Evolutionary conservation across 1,284 basidiomycete species (phyloP), one percentile per base, ranked within the genome.

Genomic region (Irpex sp.): DNA sequence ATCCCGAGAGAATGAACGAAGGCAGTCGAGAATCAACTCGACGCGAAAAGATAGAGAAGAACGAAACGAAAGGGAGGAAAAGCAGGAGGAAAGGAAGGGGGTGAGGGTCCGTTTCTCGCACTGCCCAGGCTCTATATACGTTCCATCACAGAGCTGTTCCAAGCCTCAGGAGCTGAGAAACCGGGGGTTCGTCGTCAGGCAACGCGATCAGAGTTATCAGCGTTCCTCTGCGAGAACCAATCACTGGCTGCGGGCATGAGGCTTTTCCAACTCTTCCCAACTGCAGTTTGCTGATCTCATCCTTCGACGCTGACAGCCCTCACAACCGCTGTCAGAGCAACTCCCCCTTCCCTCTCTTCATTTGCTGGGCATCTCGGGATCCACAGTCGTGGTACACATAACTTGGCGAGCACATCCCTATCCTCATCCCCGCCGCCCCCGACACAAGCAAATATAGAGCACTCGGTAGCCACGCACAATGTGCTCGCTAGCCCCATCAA

Each of bases 1-100:
- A 85, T 85, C 84, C 82, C 84, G 68, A 69, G 68, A 62, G 79
- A 85, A 86, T 77, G 78, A 77, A 78, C 63, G 69, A 66, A 68
- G 65, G 71, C 72, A 78, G 82, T 81, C 83, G 84, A 84, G 78
- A 76, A 78, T 85, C 85, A 80, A 85, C 85, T 85, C 86, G 84
- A 86, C 84, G 71, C 71, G 72, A 73, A 71, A 66, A 72, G 71
- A 76, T 71, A 77, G 77, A 73, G 60, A 75, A 26, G 26, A 76
- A 75, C 65, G 74, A 75, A 77, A 76, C 73, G 74, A 70, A 77
- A 77, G 72, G 73, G 73, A 75, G 65, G 62, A 57, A 73, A 44
- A 15, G 74, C 68, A 75, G 72, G 72, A 74, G 69, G 72, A 71
- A 72, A 68, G 72, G 68, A 69, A 68, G 66, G 69, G 69, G 66